These are phyloP conservation scores for Naganishia onofrii DNA, from an alignment of 768 basidiomycete species.

Conservation along the genomic window DNA sequence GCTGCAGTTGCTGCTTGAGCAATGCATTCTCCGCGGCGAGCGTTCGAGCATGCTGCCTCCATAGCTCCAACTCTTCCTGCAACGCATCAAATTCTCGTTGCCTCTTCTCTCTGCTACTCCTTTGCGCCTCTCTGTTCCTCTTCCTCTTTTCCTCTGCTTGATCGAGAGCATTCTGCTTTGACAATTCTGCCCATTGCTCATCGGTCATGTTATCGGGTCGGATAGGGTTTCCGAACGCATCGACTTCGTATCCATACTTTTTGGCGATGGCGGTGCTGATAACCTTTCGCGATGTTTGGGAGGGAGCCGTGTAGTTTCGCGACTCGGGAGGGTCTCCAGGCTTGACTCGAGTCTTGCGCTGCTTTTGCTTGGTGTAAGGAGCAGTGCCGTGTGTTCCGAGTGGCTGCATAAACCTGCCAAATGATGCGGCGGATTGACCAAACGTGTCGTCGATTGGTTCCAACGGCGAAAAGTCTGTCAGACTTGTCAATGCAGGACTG, in stretches of 20 bases:
- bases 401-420: conserved; percentile 3
- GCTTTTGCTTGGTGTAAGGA: conserved; percentile 8
- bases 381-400: neutral
- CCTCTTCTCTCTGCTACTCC: conserved; percentile 16
- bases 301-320: conserved; percentile 22
- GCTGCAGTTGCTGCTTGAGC: conserved; percentile 1
- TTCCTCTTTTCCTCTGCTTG: conserved; percentile 18
- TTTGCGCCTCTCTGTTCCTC: conserved; percentile 18
- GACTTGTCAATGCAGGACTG: conserved; percentile 3
- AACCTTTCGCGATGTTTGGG: conserved; percentile 16
- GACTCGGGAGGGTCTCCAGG: conserved; percentile 16
- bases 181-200: conserved; percentile 19
- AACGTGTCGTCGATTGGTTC: neutral
- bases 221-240: conserved; percentile 13
- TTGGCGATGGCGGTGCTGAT: conserved; percentile 18
- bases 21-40: neutral
- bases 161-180: neutral
- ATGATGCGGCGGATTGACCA: neutral
- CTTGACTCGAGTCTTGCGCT: conserved; percentile 16
- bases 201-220: conserved; percentile 13
- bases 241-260: conserved; percentile 13
- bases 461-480: conserved; percentile 7
- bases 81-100: conserved; percentile 14
- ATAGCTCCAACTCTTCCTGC: neutral
- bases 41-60: neutral